phyloP scores from a whole-genome alignment of 2,329 filamentous ascomycete species.

The Alternaria panax region DNA sequence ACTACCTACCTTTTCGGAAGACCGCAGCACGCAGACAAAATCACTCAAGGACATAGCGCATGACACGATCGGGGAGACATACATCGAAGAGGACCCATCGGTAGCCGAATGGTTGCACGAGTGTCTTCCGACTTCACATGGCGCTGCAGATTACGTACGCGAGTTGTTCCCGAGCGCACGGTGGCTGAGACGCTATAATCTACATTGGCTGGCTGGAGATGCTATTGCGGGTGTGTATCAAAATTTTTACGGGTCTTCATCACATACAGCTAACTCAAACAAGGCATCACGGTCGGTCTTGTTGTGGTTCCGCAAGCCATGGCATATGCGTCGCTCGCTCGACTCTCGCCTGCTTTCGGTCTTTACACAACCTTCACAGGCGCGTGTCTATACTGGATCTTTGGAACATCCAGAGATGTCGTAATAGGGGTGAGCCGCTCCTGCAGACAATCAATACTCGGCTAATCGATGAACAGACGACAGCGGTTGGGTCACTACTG shows the following conservation, averaged over 20 bases:
- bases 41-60: conserved; percentile 26
- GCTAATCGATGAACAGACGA: conserved; percentile 65
- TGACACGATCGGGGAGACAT: conserved; percentile 31
- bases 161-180: conserved; percentile 38
- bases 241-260: neutral
- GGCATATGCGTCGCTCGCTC: conserved; percentile 87
- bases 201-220: conserved; percentile 43
- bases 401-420: conserved; percentile 96
- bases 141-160: conserved; percentile 31
- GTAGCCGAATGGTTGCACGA: conserved; percentile 38
- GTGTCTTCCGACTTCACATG: conserved; percentile 33
- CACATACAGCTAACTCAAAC: neutral
- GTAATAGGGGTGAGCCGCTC: conserved; percentile 78
- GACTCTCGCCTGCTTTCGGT: conserved; percentile 78
- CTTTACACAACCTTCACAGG: conserved; percentile 96
- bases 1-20: conserved; percentile 23
- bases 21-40: conserved; percentile 20
- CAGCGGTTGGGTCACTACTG: conserved; percentile 92
- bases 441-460: neutral
- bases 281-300: conserved; percentile 68
- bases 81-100: conserved; percentile 41
- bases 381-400: conserved; percentile 93
- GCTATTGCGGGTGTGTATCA: conserved; percentile 37
- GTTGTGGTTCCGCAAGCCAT: conserved; percentile 93
- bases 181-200: conserved; percentile 40